These are phyloP conservation scores for Eurotiales sp. DNA, from an alignment of 2,329 filamentous ascomycete species.

Conservation along the genomic window DNA sequence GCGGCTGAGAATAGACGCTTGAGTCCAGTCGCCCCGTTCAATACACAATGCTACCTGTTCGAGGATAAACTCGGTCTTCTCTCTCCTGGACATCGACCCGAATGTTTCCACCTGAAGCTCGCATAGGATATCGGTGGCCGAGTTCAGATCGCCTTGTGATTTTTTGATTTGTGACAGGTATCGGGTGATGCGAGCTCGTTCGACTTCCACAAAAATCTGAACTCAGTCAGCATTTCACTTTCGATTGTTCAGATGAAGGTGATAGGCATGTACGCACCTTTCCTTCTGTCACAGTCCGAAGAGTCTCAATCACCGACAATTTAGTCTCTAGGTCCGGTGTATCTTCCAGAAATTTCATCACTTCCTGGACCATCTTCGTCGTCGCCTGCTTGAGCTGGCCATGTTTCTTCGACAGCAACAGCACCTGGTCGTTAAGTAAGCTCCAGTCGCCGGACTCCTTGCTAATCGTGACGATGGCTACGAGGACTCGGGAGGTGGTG, in stretches of 20 bases:
- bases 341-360: slow-evolving; percentile 86
- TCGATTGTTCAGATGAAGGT: too few relatives aligned
- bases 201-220: slow-evolving; percentile 96
- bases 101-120: slow-evolving; percentile 99
- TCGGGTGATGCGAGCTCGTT: slow-evolving; percentile 89
- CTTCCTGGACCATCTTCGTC: slow-evolving; percentile 97
- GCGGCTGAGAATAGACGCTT: slow-evolving; percentile 85
- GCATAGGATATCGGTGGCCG: slow-evolving; percentile 88
- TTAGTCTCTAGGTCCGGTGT: slow-evolving; percentile 84
- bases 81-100: slow-evolving; percentile 91
- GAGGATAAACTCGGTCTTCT: slow-evolving; percentile 98
- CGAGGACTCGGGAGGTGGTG: slow-evolving; percentile 83
- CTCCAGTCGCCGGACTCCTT: slow-evolving; percentile 92
- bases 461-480: slow-evolving; percentile 88
- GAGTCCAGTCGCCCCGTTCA: slow-evolving; percentile 91
- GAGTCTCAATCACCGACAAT: slow-evolving; percentile 86
- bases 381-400: slow-evolving; percentile 98
- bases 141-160: slow-evolving; percentile 83
- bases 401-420: slow-evolving; percentile 98
- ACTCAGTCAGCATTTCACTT: slow-evolving; percentile 16
- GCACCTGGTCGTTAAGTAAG: slow-evolving; percentile 91
- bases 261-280: too few relatives aligned
- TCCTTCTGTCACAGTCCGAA: slow-evolving; percentile 95
- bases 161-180: slow-evolving; percentile 98
- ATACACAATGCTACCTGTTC: slow-evolving; percentile 94